Conservation (phyloP, 768 basidiomycete genomes). For the Russula lepida region DNA sequence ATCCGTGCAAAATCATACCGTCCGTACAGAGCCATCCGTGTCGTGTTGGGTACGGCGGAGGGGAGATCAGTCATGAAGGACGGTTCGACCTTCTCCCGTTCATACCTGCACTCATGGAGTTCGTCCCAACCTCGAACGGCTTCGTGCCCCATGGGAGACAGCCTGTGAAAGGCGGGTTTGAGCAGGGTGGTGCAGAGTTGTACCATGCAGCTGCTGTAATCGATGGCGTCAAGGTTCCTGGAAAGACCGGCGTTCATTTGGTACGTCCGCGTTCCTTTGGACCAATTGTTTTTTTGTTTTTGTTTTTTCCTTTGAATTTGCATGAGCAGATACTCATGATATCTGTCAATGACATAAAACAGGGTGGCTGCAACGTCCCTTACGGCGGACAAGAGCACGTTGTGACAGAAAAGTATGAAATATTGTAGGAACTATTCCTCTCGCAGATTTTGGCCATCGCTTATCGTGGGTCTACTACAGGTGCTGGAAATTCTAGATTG, state of each 20-base stretch:
- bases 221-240: constrained; percentile 52
- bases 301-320: neutral
- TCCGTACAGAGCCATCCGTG: constrained; percentile 31
- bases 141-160: constrained; percentile 46
- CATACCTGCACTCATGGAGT: constrained; percentile 61
- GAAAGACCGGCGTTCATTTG: constrained; percentile 64
- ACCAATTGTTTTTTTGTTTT: too few relatives aligned
- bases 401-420: constrained; percentile 34
- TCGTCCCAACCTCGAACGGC: constrained; percentile 55
- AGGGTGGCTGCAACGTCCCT: constrained; percentile 7
- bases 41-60: constrained; percentile 56
- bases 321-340: neutral
- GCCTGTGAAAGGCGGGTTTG: constrained; percentile 69
- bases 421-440: constrained; percentile 31
- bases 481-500: constrained; percentile 30
- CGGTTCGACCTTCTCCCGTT: constrained; percentile 73
- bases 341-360: neutral
- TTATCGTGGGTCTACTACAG: constrained; percentile 21
- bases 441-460: neutral
- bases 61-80: constrained; percentile 51
- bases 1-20: constrained; percentile 76
- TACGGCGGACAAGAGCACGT: constrained; percentile 27
- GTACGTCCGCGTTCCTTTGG: constrained; percentile 31
- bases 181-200: constrained; percentile 54
- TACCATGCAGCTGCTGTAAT: constrained; percentile 58